Percentiles rank a stretch among this genome's conserved stretches.
These are phyloP conservation scores for Aspergillus sp. DNA, from an alignment of 2,329 filamentous ascomycete genomes.

Conservation along the genomic window DNA sequence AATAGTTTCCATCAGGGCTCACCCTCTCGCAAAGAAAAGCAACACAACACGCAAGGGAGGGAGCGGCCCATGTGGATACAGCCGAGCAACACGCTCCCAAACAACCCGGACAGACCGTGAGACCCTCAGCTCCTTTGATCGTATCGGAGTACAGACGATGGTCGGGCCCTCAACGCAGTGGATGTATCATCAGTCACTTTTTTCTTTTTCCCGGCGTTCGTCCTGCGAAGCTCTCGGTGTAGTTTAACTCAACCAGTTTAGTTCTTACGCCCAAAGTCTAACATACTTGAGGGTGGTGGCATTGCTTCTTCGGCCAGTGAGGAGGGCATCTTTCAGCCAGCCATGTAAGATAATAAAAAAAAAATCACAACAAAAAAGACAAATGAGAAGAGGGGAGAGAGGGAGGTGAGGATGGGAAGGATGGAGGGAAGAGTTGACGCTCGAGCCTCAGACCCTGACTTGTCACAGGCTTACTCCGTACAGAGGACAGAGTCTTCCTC, in stretches of 20 bases:
- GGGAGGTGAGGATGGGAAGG: neutral
- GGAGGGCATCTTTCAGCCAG: neutral
- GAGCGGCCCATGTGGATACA: neutral
- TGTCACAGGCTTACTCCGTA: neutral
- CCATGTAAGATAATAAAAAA: neutral
- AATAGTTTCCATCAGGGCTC: neutral
- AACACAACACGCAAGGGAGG: neutral
- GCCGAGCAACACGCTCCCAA: neutral
- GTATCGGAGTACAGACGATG: neutral
- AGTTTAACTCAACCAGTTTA: neutral
- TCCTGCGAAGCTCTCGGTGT: neutral
- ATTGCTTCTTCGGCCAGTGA: neutral
- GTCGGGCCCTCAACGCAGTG: neutral
- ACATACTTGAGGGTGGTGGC: neutral
- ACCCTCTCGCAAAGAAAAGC: neutral
- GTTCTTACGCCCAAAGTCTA: neutral
- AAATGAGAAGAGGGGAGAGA: neutral
- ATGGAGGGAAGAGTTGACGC: neutral
- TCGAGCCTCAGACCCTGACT: constrained; percentile 7
- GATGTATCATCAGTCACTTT: neutral
- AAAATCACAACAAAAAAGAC: neutral
- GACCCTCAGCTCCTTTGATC: neutral
- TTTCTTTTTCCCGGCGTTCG: neutral
- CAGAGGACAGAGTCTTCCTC: no score
- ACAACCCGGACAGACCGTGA: neutral